Percentiles rank a stretch among this genome's conserved stretches.
These are phyloP conservation scores for Abrus precatorius DNA, from an alignment of 306 rosid species.

Conservation along the genomic window DNA sequence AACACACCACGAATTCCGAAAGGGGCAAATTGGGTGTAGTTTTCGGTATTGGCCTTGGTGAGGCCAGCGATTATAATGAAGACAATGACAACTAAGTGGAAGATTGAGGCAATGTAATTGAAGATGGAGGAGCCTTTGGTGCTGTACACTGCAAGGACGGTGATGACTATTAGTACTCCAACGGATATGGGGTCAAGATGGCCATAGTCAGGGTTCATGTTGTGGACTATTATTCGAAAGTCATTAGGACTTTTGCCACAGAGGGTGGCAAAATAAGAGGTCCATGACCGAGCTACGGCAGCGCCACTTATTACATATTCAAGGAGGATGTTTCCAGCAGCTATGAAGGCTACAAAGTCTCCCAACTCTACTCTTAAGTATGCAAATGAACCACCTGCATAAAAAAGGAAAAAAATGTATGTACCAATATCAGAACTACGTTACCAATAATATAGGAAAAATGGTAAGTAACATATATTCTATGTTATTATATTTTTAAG, in stretches of 20 bases:
- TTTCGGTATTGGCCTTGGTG: slow-evolving; percentile 62
- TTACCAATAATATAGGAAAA: too few species aligned
- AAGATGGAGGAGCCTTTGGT: slow-evolving; percentile 86
- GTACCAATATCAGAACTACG: too few species aligned
- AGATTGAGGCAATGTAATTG: slow-evolving; percentile 75
- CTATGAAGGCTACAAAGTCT: slow-evolving; percentile 81
- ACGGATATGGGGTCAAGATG: slow-evolving; percentile 81
- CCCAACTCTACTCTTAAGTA: slow-evolving; percentile 87
- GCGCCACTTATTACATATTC: slow-evolving; percentile 76
- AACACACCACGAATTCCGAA: slow-evolving; percentile 64
- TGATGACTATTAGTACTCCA: slow-evolving; percentile 53
- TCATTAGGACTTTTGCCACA: slow-evolving; percentile 60
- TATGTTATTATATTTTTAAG: too few species aligned
- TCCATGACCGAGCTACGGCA: slow-evolving; percentile 87
- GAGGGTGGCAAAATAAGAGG: slow-evolving; percentile 85
- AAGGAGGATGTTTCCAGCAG: slow-evolving; percentile 84
- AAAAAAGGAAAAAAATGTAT: too few species aligned
- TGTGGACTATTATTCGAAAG: slow-evolving; percentile 62
- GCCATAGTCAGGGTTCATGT: slow-evolving; percentile 42
- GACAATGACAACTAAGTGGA: slow-evolving; percentile 65
- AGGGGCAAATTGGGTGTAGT: slow-evolving; percentile 58
- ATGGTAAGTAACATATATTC: too few species aligned
- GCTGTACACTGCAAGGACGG: slow-evolving; percentile 68
- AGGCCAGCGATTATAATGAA: slow-evolving; percentile 85
- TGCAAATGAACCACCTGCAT: slow-evolving; percentile 85